Percentiles rank a stretch among this genome's conserved stretches.
These are phyloP conservation scores for Dispira simplex DNA, from an alignment of 192 early-diverging fungal species.

Conservation along the genomic window DNA sequence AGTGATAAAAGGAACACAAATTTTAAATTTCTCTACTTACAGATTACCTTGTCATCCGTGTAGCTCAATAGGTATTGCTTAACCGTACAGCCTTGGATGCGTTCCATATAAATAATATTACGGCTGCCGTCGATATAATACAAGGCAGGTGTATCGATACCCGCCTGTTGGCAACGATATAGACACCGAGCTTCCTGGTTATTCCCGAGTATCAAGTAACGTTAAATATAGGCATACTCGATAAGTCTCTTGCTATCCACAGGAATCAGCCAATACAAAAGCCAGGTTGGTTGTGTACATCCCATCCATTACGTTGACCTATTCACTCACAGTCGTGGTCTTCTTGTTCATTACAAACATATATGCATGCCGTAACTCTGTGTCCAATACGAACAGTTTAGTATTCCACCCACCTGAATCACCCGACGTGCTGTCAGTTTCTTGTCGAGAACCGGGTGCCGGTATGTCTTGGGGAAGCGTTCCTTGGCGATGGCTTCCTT, in stretches of 20 bases:
- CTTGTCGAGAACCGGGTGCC: slow-evolving; percentile 80
- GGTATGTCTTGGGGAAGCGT: slow-evolving; percentile 82
- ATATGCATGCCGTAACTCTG: not conserved
- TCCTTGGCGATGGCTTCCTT: slow-evolving; percentile 69
- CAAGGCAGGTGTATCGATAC: slow-evolving; percentile 68
- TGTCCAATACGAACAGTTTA: not conserved
- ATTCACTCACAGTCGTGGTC: not conserved
- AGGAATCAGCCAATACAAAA: not conserved
- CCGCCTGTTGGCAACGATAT: slow-evolving; percentile 45
- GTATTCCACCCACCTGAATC: slow-evolving; percentile 28
- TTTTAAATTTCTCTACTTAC: not conserved
- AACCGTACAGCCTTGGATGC: slow-evolving; percentile 60
- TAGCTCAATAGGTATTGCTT: slow-evolving; percentile 42
- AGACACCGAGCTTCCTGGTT: slow-evolving; percentile 69
- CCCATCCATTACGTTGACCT: no score
- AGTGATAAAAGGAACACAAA: not conserved
- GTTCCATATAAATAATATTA: slow-evolving; percentile 82
- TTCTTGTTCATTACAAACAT: slow-evolving; percentile 8
- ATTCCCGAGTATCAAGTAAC: not conserved
- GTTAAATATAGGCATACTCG: not conserved
- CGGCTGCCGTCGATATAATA: slow-evolving; percentile 59
- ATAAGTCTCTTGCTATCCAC: not conserved
- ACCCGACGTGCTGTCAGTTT: slow-evolving; percentile 63
- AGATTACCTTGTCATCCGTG: slow-evolving; percentile 2
- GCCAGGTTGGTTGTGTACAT: not conserved